Evolutionary conservation across 164 flowering plant species (phyloP), one percentile per base, ranked within the genome.

Genomic region (Umbilicus rupestris): DNA sequence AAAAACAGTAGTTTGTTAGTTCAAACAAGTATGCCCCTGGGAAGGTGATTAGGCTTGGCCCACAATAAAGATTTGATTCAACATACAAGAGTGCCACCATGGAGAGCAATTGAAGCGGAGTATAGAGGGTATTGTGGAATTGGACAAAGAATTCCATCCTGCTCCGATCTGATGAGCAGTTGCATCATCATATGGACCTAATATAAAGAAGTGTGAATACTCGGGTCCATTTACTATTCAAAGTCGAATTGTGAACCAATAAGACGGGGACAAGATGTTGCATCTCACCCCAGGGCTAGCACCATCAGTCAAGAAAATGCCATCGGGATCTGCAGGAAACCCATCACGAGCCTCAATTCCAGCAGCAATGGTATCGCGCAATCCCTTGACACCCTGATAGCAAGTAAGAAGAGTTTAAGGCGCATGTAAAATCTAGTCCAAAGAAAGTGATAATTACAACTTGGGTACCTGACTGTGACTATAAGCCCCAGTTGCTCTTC

Each of bases 131-230:
- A 95, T 71, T 95, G 99, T 64, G 97, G 99, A 63, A 95, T 90
- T 65, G 99, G 99, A 70, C 99, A 95, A 62, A 95, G 84, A 71
- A 95, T 88, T 68, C 99, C 99, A 79, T 95, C 99, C 12, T 78
- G 74, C 69, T 90, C 88, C n/a, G 97, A 88, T 42, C 92, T 78
- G 73, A 86, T 81, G 67, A 95, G 72, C 72, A 95, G 78, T 71
- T 88, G 97, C 97, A 95, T 92, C 99, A 95, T 95, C 94, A 88
- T 88, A 74, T 95, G 99, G 50, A 95, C 97, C 99, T 92, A 73
- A 59, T 60, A 69, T 58, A 35, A 55, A 2, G 42, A 14, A 71
- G 33, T 66, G 24, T 46, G 63, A 42, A 24, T 7, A 69, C 24
- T 24, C 41, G 26, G 24, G 60, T 64, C 62, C 58, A 16, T 63